Evolutionary conservation across 2,329 filamentous ascomycete species (phyloP).

Genomic region (Penicillium thymicola): DNA sequence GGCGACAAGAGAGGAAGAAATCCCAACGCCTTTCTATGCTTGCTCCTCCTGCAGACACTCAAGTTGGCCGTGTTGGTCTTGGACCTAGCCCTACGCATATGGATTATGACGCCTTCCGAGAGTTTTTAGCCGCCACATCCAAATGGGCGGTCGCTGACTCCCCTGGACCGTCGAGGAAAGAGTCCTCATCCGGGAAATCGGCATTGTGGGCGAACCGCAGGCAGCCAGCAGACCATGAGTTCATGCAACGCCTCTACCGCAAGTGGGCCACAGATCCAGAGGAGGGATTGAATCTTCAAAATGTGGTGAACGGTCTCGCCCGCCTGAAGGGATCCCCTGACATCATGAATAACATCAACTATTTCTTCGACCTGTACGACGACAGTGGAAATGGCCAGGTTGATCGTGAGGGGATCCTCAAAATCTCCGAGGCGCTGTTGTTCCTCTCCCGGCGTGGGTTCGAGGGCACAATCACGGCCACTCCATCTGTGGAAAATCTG

Average conservation of each 20-base stretch:
- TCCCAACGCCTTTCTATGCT: conserved; percentile 40
- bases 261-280: conserved; percentile 81
- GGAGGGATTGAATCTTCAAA: conserved; percentile 78
- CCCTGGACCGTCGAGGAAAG: conserved; percentile 58
- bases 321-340: conserved; percentile 89
- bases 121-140: conserved; percentile 84
- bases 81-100: conserved; percentile 88
- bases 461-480: conserved; percentile 68
- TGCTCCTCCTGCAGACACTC: conserved; percentile 56
- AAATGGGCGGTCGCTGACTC: conserved; percentile 93
- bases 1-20: conserved; percentile 61
- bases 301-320: conserved; percentile 87
- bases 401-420: conserved; percentile 88
- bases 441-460: conserved; percentile 89
- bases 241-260: conserved; percentile 80
- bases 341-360: conserved; percentile 96
- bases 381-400: conserved; percentile 88
- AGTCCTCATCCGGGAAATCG: conserved; percentile 50
- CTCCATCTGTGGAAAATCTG: conserved; percentile 56
- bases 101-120: conserved; percentile 95
- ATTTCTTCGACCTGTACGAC: conserved; percentile 97
- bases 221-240: conserved; percentile 88
- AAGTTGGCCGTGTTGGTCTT: conserved; percentile 82
- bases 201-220: conserved; percentile 56
- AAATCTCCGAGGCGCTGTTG: conserved; percentile 89